A percentile compares a stretch with the other conserved stretches of the same genome.
Conservation (phyloP, 23 red algal species). For the Gracilaria gracilis region DNA sequence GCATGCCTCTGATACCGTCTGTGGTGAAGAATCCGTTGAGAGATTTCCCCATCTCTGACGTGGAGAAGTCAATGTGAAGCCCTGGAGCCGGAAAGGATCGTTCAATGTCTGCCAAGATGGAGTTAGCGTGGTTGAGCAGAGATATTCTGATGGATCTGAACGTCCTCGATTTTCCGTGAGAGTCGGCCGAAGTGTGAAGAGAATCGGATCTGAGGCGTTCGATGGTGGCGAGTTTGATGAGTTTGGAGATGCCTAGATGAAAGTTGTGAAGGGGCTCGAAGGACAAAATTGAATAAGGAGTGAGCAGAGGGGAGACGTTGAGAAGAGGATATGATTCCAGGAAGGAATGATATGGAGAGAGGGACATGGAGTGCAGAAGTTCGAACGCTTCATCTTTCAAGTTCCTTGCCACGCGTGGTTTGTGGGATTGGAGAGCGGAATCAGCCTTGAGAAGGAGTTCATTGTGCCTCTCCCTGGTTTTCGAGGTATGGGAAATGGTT, state of each 20-base stretch:
- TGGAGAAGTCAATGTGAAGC: conserved; percentile 47
- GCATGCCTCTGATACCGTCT: conserved; percentile 14
- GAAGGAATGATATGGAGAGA: background rate
- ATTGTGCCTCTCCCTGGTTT: background rate
- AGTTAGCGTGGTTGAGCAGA: background rate
- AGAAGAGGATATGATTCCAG: background rate
- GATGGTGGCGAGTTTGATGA: conserved; percentile 21
- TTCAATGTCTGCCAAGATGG: background rate
- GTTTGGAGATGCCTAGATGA: background rate
- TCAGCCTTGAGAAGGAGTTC: background rate
- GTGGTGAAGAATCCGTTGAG: conserved; percentile 27
- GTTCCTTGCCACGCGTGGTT: background rate
- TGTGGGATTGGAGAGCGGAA: background rate
- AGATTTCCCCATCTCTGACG: background rate
- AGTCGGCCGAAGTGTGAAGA: background rate
- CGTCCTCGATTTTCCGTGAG: background rate
- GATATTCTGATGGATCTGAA: background rate
- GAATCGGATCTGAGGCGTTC: background rate
- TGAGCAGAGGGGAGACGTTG: conserved; percentile 9
- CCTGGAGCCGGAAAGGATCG: background rate
- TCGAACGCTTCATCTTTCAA: background rate
- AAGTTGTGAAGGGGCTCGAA: conserved; percentile 37
- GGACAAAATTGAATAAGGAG: conserved; percentile 44
- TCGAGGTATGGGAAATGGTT: background rate
- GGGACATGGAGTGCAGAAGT: background rate